Evolutionary conservation across 1,139 yeast genomes (phyloP), one percentile per base, ranked within the genome.

Genomic region (Zygosaccharomyces sapae): DNA sequence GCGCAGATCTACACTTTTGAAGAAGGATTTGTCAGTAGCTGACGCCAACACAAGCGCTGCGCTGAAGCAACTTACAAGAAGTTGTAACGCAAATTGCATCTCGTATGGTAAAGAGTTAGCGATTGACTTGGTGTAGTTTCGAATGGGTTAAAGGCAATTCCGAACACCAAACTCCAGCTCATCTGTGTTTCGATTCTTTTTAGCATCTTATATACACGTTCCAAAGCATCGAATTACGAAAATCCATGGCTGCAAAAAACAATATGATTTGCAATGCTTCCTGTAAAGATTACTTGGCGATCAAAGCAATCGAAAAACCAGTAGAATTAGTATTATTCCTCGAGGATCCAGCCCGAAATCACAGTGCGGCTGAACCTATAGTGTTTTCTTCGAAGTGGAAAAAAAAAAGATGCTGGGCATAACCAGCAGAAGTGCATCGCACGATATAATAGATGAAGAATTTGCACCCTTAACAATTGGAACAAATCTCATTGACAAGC

Each of bases 1-100:
- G 13, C 51, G 30, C 4, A 62, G 22, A 31, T 55, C 51, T 5
- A 62, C 53, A 41, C 46, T 49, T 5, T 54, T 47, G 43, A 59
- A 57, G 34, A 52, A 53, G 16, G 54, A 39, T 44, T 48, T 22
- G 31, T 38, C 41, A 4, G 48, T 18, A 12, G 48, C 38, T 8
- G 38, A 16, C 4, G 50, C 45, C 4, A 39, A 10, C 7, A 43
- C 12, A n/a, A 41, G 38, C 10, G 45, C 33, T 10, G 20, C 31
- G 19, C 40, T 24, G 4, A 37, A 12, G 40, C 40, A n/a, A 19
- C 40, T 30, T 37, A 37, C 24, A 18, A 37, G 19, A 19, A 37
- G 31, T 10, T 37, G 13, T 19, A 37, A 8, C 13, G 40, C 31
- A 13, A 37, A 19, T 10, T 24, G 13, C 40, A 37, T 37, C 5